Evolutionary conservation across 2,329 filamentous ascomycete genomes (phyloP).

Genomic region (Trichoderma arundinaceum): DNA sequence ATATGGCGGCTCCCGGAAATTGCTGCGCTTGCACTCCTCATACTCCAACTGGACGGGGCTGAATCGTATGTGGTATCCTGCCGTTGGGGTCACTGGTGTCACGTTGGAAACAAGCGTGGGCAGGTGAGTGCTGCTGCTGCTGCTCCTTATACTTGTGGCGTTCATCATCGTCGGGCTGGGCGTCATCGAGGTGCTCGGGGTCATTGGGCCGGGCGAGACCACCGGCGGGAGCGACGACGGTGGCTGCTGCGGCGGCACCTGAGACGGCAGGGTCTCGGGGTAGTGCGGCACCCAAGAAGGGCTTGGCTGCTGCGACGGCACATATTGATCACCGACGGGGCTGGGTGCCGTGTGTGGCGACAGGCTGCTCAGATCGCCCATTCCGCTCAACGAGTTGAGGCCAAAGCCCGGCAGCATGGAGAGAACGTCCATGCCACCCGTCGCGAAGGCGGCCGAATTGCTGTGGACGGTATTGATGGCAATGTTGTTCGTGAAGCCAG

Average conservation of each 20-base stretch:
- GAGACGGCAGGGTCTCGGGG: conserved; percentile 37
- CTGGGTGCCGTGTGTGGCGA: conserved; percentile 40
- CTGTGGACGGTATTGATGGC: conserved; percentile 50
- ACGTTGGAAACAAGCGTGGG: conserved; percentile 9
- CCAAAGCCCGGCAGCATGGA: conserved; percentile 55
- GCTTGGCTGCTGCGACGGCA: conserved; percentile 46
- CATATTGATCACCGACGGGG: conserved; percentile 42
- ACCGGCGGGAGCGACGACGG: conserved; percentile 43
- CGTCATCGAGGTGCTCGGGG: conserved; percentile 35
- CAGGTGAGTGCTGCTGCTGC: conserved; percentile 30
- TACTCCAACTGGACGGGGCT: conserved; percentile 55
- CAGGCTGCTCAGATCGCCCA: conserved; percentile 34
- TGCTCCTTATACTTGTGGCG: conserved; percentile 12
- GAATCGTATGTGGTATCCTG: conserved; percentile 53
- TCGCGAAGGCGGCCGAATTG: conserved; percentile 50
- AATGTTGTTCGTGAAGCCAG: conserved; percentile 53
- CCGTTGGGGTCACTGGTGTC: conserved; percentile 15
- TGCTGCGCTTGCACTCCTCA: conserved; percentile 54
- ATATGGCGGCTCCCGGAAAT: conserved; percentile 54
- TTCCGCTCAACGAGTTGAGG: conserved; percentile 32
- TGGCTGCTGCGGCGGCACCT: conserved; percentile 38
- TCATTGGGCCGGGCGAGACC: conserved; percentile 43
- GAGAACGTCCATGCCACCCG: conserved; percentile 51
- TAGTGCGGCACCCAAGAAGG: conserved; percentile 49
- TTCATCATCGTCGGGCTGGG: conserved; percentile 31